phyloP scores from a whole-genome alignment of 176 grass and related monocot genomes.

The Canna indica region DNA sequence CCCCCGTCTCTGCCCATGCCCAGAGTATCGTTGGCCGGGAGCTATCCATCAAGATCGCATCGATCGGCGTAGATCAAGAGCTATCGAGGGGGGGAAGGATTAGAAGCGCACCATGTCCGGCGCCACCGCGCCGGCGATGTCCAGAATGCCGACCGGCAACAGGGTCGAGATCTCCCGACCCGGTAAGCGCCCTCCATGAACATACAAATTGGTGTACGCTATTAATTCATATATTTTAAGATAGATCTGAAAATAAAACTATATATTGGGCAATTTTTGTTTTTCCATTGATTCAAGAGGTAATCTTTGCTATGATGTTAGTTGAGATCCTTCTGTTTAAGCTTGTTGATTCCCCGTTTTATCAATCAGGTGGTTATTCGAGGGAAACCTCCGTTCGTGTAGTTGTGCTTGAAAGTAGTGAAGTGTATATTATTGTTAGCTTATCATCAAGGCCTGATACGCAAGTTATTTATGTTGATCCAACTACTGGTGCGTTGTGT shows the following conservation, averaged over 20 bases:
- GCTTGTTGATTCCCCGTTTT: neutral
- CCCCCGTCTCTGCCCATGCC: neutral
- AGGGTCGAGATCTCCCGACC: neutral
- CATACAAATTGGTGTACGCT: no score
- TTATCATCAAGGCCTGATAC: constrained; percentile 51
- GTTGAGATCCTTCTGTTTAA: neutral
- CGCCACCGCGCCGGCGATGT: neutral
- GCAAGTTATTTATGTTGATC: constrained; percentile 75
- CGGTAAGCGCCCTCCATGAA: neutral
- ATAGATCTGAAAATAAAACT: neutral
- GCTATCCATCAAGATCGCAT: neutral
- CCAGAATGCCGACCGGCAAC: neutral
- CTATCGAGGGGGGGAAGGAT: neutral
- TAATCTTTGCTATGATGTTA: neutral
- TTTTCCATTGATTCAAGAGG: neutral
- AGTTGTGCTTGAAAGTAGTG: constrained; percentile 45
- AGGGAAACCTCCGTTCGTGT: constrained; percentile 57
- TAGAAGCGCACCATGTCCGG: neutral
- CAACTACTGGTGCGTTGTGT: constrained; percentile 61
- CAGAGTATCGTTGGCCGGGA: neutral
- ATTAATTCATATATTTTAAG: neutral
- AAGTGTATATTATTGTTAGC: constrained; percentile 73
- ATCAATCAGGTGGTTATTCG: constrained; percentile 22
- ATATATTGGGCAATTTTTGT: neutral
- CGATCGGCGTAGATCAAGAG: neutral